Evolutionary conservation across 495 filamentous ascomycete genomes (phyloP).

Genomic region (Viridothelium virens): DNA sequence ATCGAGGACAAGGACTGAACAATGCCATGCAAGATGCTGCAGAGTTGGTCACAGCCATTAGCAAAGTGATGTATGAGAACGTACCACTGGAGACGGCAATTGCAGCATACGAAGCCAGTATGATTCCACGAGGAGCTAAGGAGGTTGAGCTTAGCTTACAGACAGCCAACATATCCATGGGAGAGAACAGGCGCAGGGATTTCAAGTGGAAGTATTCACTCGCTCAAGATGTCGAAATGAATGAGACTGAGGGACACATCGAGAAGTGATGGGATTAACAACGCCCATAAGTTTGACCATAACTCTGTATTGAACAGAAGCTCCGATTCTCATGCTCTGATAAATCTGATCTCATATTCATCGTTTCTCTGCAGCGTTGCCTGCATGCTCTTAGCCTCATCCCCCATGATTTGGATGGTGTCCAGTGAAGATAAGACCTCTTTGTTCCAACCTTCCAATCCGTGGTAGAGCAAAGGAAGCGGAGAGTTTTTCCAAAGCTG

Average conservation of each 20-base stretch:
- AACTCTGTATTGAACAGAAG: neutral
- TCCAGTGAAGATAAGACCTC: neutral
- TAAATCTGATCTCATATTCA: neutral
- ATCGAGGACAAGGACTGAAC: conserved; percentile 15
- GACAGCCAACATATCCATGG: conserved; percentile 26
- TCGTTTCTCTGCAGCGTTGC: neutral
- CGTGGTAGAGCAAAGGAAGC: neutral
- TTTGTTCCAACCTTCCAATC: neutral
- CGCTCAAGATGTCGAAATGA: neutral
- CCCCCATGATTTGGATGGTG: neutral
- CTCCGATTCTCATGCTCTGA: neutral
- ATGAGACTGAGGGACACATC: neutral
- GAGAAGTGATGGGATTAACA: neutral
- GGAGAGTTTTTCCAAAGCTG: neutral
- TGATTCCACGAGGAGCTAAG: conserved; percentile 13
- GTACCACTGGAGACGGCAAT: neutral
- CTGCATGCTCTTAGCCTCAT: neutral
- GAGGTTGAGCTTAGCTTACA: conserved; percentile 10
- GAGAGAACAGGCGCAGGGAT: neutral
- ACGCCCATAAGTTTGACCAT: neutral
- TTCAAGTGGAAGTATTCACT: neutral
- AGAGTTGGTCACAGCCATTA: conserved; percentile 11
- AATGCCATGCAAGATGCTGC: conserved; percentile 11
- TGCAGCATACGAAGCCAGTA: conserved; percentile 9
- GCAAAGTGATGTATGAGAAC: neutral